A percentile compares a stretch with the other conserved stretches of the same genome.
These are phyloP conservation scores for Thalassiosira mediterranea DNA, from an alignment of 352 stramenopile species.

Conservation along the genomic window DNA sequence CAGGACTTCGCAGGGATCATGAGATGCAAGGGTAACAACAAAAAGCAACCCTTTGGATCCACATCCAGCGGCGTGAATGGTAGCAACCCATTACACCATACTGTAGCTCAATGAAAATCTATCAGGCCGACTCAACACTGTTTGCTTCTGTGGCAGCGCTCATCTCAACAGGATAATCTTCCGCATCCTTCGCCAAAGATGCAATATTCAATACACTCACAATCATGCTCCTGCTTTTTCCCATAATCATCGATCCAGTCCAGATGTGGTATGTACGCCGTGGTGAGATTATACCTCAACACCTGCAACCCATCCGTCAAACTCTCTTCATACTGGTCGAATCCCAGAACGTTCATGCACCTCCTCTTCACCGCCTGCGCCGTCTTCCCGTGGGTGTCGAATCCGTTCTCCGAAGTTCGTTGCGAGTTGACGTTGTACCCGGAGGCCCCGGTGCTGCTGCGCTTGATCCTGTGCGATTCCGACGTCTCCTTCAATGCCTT, in stretches of 20 bases:
- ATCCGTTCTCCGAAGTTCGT: slow-evolving; percentile 81
- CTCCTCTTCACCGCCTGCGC: slow-evolving; percentile 62
- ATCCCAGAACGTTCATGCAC: slow-evolving; percentile 78
- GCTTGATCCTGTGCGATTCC: slow-evolving; percentile 72
- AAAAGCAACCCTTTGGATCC: no score
- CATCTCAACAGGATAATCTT: no score
- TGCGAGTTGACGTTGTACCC: slow-evolving; percentile 64
- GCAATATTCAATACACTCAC: slow-evolving; percentile 64
- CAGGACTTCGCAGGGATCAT: no score
- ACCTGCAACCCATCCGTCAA: slow-evolving; percentile 95
- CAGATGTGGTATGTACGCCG: slow-evolving; percentile 92
- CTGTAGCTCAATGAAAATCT: no score
- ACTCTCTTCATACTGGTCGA: slow-evolving; percentile 89
- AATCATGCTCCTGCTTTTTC: slow-evolving; percentile 68
- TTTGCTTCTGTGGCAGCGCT: no score
- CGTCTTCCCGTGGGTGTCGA: slow-evolving; percentile 75
- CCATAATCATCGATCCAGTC: slow-evolving; percentile 89
- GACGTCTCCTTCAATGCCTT: slow-evolving; percentile 65
- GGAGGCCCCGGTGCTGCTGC: slow-evolving; percentile 66
- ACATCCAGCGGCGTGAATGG: no score
- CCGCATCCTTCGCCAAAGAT: no score
- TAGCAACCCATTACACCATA: no score
- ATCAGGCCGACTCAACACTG: no score
- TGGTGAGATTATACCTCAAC: slow-evolving; percentile 93
- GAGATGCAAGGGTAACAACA: no score